Percentiles rank a stretch among this genome's conserved stretches.
Conservation (phyloP, 2,329 filamentous ascomycete genomes). For the Botrytis deweyae region DNA sequence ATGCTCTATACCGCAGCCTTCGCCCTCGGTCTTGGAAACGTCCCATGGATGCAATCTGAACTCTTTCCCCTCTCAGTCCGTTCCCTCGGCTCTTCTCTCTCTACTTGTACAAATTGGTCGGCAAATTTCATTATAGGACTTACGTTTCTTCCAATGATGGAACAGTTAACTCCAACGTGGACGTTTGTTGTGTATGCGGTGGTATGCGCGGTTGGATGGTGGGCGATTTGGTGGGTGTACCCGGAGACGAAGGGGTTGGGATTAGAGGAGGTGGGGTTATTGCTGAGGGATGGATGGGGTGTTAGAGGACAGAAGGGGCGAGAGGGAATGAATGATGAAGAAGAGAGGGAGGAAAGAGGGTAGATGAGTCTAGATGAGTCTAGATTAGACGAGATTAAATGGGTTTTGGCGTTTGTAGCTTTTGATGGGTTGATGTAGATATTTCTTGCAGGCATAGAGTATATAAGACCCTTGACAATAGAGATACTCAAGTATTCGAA, state of each 20-base stretch:
- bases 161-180: constrained; percentile 66
- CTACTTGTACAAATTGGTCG: constrained; percentile 83
- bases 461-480: background rate
- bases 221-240: constrained; percentile 70
- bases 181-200: constrained; percentile 80
- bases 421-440: background rate
- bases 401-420: background rate
- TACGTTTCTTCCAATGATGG: constrained; percentile 87
- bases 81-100: constrained; percentile 67
- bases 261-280: constrained; percentile 73
- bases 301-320: constrained; percentile 52
- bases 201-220: constrained; percentile 69
- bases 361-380: background rate
- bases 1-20: constrained; percentile 83
- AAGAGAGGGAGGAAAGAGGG: background rate
- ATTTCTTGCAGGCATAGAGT: background rate
- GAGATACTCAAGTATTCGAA: background rate
- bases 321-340: constrained; percentile 1
- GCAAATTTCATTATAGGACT: constrained; percentile 84
- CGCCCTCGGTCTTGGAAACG: constrained; percentile 83
- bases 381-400: too few relatives aligned
- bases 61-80: constrained; percentile 78
- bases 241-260: constrained; percentile 82
- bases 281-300: constrained; percentile 74
- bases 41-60: constrained; percentile 96